Evolutionary conservation across 116 monocot genomes (phyloP).

Genomic region (Iris pallida): DNA sequence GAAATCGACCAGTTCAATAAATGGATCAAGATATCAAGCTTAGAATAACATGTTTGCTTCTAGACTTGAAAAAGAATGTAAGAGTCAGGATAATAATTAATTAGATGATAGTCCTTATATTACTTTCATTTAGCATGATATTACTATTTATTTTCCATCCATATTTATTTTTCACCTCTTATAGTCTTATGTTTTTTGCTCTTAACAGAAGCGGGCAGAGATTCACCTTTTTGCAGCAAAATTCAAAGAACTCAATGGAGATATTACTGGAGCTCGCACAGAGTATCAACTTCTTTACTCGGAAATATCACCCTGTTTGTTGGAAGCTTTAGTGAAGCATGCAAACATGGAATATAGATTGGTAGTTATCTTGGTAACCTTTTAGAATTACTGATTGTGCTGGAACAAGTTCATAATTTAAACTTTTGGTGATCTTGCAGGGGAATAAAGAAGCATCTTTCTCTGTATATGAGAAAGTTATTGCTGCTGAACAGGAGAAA

Average conservation of each 20-base stretch:
- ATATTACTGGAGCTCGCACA: conserved; percentile 71
- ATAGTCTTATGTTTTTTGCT: background rate
- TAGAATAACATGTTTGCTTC: too few species aligned
- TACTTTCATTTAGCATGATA: background rate
- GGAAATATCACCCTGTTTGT: conserved; percentile 62
- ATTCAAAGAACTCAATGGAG: conserved; percentile 90
- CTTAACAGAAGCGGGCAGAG: conserved; percentile 85
- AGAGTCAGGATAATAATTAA: too few species aligned
- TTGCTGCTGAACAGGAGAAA: conserved; percentile 74
- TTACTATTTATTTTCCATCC: background rate
- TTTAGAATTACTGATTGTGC: background rate
- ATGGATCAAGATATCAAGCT: too few species aligned
- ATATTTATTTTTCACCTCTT: background rate
- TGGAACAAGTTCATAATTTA: background rate
- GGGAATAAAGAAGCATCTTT: conserved; percentile 78
- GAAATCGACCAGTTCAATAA: too few species aligned
- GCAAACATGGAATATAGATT: conserved; percentile 87
- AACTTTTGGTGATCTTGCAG: conserved; percentile 29
- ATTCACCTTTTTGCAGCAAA: conserved; percentile 93
- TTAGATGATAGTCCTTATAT: too few species aligned
- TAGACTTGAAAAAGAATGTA: too few species aligned
- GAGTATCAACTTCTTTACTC: conserved; percentile 74
- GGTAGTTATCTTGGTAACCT: conserved; percentile 34
- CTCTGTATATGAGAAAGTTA: conserved; percentile 74
- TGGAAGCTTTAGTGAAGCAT: conserved; percentile 79